A percentile compares a stretch with the other conserved stretches of the same genome.
Evolutionary conservation across 2,329 filamentous ascomycete species (phyloP).

Genomic region (Geosmithia flava): DNA sequence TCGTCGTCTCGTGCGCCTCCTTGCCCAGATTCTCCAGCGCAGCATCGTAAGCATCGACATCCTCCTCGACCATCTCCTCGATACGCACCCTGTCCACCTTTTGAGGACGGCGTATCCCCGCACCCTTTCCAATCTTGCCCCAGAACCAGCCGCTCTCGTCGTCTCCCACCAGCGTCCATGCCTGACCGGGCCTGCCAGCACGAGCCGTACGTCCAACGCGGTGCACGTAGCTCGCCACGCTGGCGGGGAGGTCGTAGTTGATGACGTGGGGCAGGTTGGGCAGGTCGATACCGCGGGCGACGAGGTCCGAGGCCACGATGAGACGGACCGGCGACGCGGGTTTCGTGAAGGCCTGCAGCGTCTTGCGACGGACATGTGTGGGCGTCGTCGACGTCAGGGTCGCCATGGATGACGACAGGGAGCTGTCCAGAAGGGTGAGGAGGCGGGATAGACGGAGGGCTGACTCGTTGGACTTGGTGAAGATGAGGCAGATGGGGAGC

Average conservation of each 20-base stretch:
- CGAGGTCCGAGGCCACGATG: constrained; percentile 85
- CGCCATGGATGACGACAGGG: constrained; percentile 43
- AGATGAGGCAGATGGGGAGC: constrained; percentile 54
- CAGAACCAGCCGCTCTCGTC: constrained; percentile 87
- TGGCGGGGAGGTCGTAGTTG: constrained; percentile 85
- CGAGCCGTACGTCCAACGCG: constrained; percentile 84
- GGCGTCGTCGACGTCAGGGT: constrained; percentile 69
- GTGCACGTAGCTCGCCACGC: constrained; percentile 75
- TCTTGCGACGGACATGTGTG: constrained; percentile 56
- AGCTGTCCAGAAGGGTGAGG: constrained; percentile 52
- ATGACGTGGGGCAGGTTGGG: constrained; percentile 70
- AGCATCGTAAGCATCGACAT: constrained; percentile 33
- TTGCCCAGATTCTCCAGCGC: constrained; percentile 51
- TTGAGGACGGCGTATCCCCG: constrained; percentile 29
- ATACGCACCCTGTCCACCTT: constrained; percentile 36
- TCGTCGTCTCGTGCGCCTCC: constrained; percentile 32
- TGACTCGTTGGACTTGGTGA: constrained; percentile 82
- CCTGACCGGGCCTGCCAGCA: constrained; percentile 61
- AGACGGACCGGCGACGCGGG: constrained; percentile 57
- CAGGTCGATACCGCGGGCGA: constrained; percentile 80
- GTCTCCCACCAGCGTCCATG: constrained; percentile 79
- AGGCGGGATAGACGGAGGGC: constrained; percentile 79
- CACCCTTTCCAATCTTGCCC: constrained; percentile 59
- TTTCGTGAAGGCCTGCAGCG: constrained; percentile 54
- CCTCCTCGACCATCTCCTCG: constrained; percentile 32